Evolutionary conservation across 1,284 basidiomycete species (phyloP).

Genomic region (Leccinum brunneo-olivaceum): DNA sequence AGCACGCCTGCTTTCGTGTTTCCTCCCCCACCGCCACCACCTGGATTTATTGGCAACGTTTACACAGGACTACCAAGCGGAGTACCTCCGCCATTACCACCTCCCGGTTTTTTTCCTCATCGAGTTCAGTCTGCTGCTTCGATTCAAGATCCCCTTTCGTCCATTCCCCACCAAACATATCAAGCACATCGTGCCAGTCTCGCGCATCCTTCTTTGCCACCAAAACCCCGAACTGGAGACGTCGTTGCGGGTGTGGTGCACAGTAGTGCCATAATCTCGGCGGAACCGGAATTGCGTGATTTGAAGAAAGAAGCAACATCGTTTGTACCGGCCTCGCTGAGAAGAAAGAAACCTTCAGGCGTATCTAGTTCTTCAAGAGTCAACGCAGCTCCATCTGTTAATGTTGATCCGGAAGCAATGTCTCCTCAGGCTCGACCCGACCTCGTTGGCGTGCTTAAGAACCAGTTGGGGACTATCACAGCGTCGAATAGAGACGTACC

Average conservation of each 20-base stretch:
- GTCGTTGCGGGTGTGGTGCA: conserved; percentile 41
- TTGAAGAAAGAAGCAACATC: conserved; percentile 88
- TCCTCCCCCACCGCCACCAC: conserved; percentile 13
- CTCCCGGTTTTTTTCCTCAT: conserved; percentile 42
- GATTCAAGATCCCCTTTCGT: conserved; percentile 59
- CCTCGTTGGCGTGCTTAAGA: conserved; percentile 54
- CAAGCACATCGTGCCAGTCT: conserved; percentile 49
- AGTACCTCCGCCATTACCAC: conserved; percentile 27
- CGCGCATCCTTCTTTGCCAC: conserved; percentile 36
- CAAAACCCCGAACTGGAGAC: conserved; percentile 34
- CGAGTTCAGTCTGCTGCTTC: conserved; percentile 40
- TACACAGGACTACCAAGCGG: conserved; percentile 24
- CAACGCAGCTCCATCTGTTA: conserved; percentile 58
- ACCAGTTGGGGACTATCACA: conserved; percentile 44
- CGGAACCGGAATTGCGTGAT: conserved; percentile 81
- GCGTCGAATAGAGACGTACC: conserved; percentile 17
- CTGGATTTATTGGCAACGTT: conserved; percentile 18
- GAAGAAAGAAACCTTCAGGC: conserved; percentile 49
- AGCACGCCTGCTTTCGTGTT: conserved; percentile 25
- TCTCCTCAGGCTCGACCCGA: conserved; percentile 48
- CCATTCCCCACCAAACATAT: conserved; percentile 58
- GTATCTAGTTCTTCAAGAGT: conserved; percentile 37
- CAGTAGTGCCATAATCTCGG: conserved; percentile 63
- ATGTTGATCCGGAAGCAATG: conserved; percentile 30
- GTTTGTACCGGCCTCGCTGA: conserved; percentile 73